A percentile compares a stretch with the other conserved stretches of the same genome.
phyloP scores from a whole-genome alignment of 768 basidiomycete species.

The Pleurotus ostreatus region DNA sequence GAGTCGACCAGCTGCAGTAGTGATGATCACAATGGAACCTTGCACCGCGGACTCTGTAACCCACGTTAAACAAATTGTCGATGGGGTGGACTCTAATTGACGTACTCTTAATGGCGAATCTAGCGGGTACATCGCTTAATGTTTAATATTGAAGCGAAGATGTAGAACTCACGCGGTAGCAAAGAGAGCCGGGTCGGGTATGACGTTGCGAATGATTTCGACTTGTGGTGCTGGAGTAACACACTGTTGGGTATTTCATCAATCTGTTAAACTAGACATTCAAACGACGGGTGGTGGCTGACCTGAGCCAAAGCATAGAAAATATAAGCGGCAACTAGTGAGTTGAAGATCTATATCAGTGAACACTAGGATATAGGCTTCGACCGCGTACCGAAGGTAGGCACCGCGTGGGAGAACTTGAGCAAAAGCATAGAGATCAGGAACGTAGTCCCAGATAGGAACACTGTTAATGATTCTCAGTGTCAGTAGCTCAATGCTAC shows the following conservation, averaged over 20 bases:
- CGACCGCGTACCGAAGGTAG: conserved; percentile 26
- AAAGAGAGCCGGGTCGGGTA: conserved; percentile 37
- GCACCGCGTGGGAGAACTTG: conserved; percentile 32
- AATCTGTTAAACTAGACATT: not conserved
- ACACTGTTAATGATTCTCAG: conserved; percentile 20
- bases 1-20: conserved; percentile 34
- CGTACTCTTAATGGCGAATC: conserved; percentile 38
- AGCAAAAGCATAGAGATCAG: conserved; percentile 36
- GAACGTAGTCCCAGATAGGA: conserved; percentile 34
- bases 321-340: conserved; percentile 34
- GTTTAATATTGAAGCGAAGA: not conserved
- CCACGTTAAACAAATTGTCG: not conserved
- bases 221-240: conserved; percentile 33
- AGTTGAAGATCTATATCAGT: too few species aligned
- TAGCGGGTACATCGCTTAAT: not conserved
- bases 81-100: not conserved
- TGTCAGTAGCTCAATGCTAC: not conserved
- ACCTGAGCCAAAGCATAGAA: conserved; percentile 39
- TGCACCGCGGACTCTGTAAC: conserved; percentile 35
- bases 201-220: conserved; percentile 35
- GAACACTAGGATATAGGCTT: too few species aligned
- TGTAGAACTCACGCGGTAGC: conserved; percentile 28
- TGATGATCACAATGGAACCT: conserved; percentile 38
- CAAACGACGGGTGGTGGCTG: not conserved
- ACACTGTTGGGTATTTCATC: conserved; percentile 12